These are phyloP conservation scores for Hanseniaspora meyeri DNA, from an alignment of 805 yeast genomes.

Conservation along the genomic window DNA sequence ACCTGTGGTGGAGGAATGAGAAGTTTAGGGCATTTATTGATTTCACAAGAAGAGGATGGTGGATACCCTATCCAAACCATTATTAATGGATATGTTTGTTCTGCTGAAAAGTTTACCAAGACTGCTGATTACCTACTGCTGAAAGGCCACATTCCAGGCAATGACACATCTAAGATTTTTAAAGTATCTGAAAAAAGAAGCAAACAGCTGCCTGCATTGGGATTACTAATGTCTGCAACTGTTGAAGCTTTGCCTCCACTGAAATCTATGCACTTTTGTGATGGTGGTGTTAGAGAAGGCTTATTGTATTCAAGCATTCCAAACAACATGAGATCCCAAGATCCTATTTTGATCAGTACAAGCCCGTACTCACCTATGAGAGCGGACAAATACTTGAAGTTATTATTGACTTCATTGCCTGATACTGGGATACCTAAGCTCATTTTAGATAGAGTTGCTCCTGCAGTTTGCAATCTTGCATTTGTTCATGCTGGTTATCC, in stretches of 20 bases:
- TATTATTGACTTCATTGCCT: slow-evolving; percentile 49
- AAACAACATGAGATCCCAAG: slow-evolving; percentile 45
- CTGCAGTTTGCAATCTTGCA: slow-evolving; percentile 61
- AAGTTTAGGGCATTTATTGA: slow-evolving; percentile 51
- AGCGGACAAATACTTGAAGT: slow-evolving; percentile 42
- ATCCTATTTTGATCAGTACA: slow-evolving; percentile 58
- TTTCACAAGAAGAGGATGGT: slow-evolving; percentile 35
- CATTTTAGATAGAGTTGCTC: slow-evolving; percentile 47
- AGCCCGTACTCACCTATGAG: slow-evolving; percentile 59
- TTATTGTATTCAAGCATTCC: slow-evolving; percentile 53
- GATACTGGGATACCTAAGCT: slow-evolving; percentile 43
- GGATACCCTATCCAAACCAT: slow-evolving; percentile 56
- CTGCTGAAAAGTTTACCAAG: slow-evolving; percentile 39
- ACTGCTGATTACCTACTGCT: slow-evolving; percentile 41
- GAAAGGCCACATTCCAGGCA: slow-evolving; percentile 37
- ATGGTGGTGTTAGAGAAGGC: slow-evolving; percentile 73
- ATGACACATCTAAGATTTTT: slow-evolving; percentile 37
- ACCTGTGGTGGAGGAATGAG: slow-evolving; percentile 67
- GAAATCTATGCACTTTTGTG: slow-evolving; percentile 53
- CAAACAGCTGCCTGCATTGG: slow-evolving; percentile 58
- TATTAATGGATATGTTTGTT: slow-evolving; percentile 55
- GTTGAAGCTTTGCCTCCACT: slow-evolving; percentile 49
- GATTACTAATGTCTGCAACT: slow-evolving; percentile 48
- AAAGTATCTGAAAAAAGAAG: slow-evolving; percentile 56
- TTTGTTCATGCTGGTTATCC: slow-evolving; percentile 70